These are phyloP conservation scores for Fusarium graminum DNA, from an alignment of 2,329 filamentous ascomycete species.

Conservation along the genomic window DNA sequence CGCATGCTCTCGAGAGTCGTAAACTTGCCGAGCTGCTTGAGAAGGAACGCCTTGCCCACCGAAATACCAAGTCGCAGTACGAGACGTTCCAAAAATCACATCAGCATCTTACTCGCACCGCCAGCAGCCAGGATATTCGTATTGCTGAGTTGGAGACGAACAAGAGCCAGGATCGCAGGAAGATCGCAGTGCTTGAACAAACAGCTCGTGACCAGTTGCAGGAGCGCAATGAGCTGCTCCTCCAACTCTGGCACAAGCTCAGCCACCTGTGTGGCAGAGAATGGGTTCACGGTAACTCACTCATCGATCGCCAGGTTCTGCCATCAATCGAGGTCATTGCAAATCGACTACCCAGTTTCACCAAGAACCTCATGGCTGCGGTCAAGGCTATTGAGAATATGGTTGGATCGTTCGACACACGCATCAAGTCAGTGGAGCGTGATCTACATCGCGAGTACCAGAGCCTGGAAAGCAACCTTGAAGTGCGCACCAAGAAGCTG, in stretches of 20 bases:
- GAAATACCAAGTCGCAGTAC: constrained; percentile 87
- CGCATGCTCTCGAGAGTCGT: constrained; percentile 85
- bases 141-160: constrained; percentile 88
- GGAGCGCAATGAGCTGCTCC: constrained; percentile 89
- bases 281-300: constrained; percentile 89
- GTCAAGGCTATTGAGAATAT: constrained; percentile 89
- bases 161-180: constrained; percentile 81
- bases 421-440: constrained; percentile 87
- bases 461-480: constrained; percentile 82
- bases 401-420: constrained; percentile 80
- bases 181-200: constrained; percentile 80
- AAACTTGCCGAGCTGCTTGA: constrained; percentile 90
- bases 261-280: constrained; percentile 88
- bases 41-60: constrained; percentile 86
- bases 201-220: constrained; percentile 87
- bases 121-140: constrained; percentile 85
- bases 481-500: constrained; percentile 83
- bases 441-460: constrained; percentile 94
- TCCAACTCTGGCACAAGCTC: constrained; percentile 90
- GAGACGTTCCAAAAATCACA: constrained; percentile 91
- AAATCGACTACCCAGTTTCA: constrained; percentile 88
- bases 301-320: constrained; percentile 86
- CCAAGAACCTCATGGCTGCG: constrained; percentile 87
- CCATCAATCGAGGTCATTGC: constrained; percentile 88
- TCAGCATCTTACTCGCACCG: constrained; percentile 86